These are phyloP conservation scores for Trichoderma citrinoviride DNA, from an alignment of 2,329 filamentous ascomycete genomes.

Conservation along the genomic window DNA sequence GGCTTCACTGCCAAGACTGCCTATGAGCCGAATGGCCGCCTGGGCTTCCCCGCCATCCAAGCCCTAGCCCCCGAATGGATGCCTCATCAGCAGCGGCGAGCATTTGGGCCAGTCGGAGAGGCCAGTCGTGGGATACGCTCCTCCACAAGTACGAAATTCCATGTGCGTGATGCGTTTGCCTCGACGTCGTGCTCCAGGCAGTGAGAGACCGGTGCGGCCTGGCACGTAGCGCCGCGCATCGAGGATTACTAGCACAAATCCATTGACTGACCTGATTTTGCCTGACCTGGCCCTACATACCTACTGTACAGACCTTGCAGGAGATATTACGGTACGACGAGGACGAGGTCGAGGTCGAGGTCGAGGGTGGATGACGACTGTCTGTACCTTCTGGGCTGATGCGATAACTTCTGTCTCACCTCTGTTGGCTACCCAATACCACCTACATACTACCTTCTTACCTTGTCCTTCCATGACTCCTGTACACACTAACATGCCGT, in stretches of 20 bases:
- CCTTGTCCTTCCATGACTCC: background rate
- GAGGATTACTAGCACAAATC: too few species aligned
- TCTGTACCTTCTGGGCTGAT: background rate
- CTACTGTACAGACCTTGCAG: too few species aligned
- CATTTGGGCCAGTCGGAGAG: constrained; percentile 12
- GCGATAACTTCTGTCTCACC: constrained; percentile 6
- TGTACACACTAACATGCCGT: background rate
- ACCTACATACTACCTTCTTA: background rate
- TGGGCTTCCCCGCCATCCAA: constrained; percentile 18
- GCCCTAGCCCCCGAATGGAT: constrained; percentile 10
- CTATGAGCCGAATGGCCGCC: constrained; percentile 17
- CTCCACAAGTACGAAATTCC: constrained; percentile 4
- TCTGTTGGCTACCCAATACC: constrained; percentile 2
- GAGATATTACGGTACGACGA: too few species aligned
- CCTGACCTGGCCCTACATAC: too few species aligned
- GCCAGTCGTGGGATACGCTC: background rate
- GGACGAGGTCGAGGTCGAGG: too few species aligned
- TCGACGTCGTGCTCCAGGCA: background rate
- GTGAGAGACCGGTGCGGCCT: background rate
- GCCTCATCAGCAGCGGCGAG: constrained; percentile 3
- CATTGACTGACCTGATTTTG: too few species aligned
- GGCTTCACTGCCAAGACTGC: constrained; percentile 14
- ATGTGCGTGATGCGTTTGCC: constrained; percentile 17
- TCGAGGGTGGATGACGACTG: background rate
- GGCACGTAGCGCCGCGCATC: too few species aligned